These are phyloP conservation scores for Dictyostelium discoideum DNA, from an alignment of 78 protist genomes.

Conservation along the genomic window DNA sequence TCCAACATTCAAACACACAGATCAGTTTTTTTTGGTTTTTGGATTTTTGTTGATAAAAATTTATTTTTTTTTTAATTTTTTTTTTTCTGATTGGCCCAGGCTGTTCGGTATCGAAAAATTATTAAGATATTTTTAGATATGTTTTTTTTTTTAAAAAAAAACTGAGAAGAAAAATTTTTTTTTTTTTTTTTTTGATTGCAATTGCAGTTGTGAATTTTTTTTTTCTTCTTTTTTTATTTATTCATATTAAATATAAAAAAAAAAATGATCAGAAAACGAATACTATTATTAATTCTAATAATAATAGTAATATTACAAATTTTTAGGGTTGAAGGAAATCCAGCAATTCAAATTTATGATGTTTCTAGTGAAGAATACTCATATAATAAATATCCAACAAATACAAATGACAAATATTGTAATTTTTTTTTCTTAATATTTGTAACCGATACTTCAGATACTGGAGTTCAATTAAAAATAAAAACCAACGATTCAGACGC, in stretches of 20 bases:
- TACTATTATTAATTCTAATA: not conserved
- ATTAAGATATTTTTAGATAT: too few species aligned
- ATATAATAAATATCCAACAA: not conserved
- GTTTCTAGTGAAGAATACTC: not conserved
- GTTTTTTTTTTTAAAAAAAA: too few species aligned
- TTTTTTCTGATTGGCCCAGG: too few species aligned
- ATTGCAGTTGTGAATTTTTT: not conserved
- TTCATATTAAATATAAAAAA: not conserved
- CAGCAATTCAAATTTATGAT: not conserved
- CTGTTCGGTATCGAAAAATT: too few species aligned
- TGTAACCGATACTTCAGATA: not conserved
- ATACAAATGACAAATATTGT: not conserved
- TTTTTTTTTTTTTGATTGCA: too few species aligned
- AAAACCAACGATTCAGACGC: not conserved
- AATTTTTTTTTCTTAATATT: not conserved
- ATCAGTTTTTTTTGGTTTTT: too few species aligned
- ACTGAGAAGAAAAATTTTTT: too few species aligned
- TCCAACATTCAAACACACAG: too few species aligned
- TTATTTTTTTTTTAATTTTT: too few species aligned
- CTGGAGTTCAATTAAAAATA: not conserved
- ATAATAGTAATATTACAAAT: not conserved
- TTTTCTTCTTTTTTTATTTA: not conserved
- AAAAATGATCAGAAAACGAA: not conserved
- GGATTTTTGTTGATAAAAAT: too few species aligned
- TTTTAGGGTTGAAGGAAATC: not conserved